phyloP scores from a whole-genome alignment of 495 filamentous ascomycete species.

The Aspergillus mulundensis region DNA sequence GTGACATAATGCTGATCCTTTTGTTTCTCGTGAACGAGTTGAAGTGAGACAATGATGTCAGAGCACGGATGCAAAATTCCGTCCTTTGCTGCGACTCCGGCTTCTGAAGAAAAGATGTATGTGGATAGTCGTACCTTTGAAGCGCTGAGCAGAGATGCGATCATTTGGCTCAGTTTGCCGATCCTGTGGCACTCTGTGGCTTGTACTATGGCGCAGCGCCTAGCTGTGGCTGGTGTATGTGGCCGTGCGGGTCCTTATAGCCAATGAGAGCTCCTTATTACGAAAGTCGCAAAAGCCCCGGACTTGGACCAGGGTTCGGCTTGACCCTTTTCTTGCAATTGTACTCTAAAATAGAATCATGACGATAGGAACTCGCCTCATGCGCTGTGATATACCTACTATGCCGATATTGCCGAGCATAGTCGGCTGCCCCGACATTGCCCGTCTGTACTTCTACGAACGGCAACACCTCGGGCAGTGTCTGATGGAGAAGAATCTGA shows the following conservation, averaged over 20 bases:
- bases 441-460: background rate
- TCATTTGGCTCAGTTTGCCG: background rate
- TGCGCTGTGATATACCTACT: background rate
- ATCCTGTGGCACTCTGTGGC: background rate
- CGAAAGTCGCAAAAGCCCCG: background rate
- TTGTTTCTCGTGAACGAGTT: background rate
- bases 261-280: background rate
- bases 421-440: background rate
- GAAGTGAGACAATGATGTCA: slow-evolving; percentile 28
- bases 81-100: background rate
- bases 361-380: background rate
- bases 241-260: background rate
- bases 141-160: background rate
- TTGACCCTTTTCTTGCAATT: background rate
- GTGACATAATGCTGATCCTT: slow-evolving; percentile 41
- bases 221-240: background rate
- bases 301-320: background rate
- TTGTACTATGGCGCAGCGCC: background rate
- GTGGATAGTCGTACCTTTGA: background rate
- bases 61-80: background rate
- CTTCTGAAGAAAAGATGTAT: background rate
- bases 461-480: background rate
- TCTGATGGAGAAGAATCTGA: slow-evolving; percentile 1
- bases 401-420: slow-evolving; percentile 4
- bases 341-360: background rate